Conservation (phyloP, 2,329 filamentous ascomycete species). For the Albophoma yamanashiensis region DNA sequence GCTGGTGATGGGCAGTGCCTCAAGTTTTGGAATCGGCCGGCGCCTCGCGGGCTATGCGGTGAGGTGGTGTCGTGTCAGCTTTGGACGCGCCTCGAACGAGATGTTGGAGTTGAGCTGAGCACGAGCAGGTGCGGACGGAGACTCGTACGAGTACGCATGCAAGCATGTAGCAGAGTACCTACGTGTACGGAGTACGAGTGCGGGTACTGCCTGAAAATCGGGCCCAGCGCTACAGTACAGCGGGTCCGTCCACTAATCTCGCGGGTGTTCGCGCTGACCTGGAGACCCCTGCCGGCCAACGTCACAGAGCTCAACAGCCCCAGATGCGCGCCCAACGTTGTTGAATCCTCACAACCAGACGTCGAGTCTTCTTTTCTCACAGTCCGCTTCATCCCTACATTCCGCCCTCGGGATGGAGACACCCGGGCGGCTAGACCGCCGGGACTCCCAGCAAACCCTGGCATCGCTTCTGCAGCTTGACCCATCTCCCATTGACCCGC, state of each 20-base stretch:
- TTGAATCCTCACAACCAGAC: not conserved
- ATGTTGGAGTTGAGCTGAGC: not conserved
- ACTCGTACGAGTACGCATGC: too few species aligned
- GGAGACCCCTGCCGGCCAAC: not conserved
- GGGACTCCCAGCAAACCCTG: constrained; percentile 42
- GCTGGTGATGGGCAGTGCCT: not conserved
- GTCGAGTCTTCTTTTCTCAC: not conserved
- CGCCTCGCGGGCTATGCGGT: not conserved
- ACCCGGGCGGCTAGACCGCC: constrained; percentile 12
- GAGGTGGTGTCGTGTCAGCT: not conserved
- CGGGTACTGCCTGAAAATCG: too few species aligned
- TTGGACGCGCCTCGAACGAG: not conserved
- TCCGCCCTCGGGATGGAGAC: constrained; percentile 6
- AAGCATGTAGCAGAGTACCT: too few species aligned
- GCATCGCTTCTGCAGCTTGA: constrained; percentile 68
- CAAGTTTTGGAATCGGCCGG: not conserved
- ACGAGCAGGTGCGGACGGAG: too few species aligned
- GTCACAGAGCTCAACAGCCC: not conserved
- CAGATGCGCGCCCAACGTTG: not conserved
- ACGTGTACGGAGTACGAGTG: too few species aligned
- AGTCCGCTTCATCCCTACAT: not conserved
- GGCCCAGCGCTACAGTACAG: not conserved
- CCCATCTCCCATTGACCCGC: constrained; percentile 62
- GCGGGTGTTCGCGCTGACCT: not conserved
- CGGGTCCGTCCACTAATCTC: not conserved